Conservation (phyloP, 179 eudicot species). For the Carnegiea gigantea region DNA sequence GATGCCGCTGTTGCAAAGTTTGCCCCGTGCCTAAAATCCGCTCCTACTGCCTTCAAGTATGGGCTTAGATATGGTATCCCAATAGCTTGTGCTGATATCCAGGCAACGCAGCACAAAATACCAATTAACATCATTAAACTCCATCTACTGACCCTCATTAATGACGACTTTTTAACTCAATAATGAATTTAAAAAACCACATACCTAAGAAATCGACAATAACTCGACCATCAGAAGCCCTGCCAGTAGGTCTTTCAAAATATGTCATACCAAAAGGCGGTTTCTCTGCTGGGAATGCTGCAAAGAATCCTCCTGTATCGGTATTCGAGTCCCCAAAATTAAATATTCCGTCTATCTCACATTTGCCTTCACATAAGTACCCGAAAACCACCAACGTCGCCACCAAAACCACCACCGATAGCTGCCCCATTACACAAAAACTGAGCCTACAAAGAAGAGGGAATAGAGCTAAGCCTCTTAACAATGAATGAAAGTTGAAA, state of each 20-base stretch:
- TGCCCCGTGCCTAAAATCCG: slow-evolving; percentile 71
- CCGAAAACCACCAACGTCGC: slow-evolving; percentile 12
- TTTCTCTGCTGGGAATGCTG: slow-evolving; percentile 68
- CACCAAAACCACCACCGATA: slow-evolving; percentile 7
- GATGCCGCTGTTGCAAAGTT: slow-evolving; percentile 88
- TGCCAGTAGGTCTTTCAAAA: slow-evolving; percentile 66
- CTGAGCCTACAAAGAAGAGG: too few species aligned
- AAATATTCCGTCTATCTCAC: slow-evolving; percentile 71
- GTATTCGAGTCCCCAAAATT: slow-evolving; percentile 93
- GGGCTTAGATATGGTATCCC: slow-evolving; percentile 83
- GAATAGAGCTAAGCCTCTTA: too few species aligned
- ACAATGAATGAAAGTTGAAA: neutral
- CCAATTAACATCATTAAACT: neutral
- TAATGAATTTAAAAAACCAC: neutral
- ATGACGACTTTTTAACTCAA: neutral
- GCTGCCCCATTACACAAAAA: slow-evolving; percentile 15
- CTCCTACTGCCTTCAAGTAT: slow-evolving; percentile 75
- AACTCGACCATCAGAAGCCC: slow-evolving; percentile 80
- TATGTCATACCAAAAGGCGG: slow-evolving; percentile 76
- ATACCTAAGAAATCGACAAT: slow-evolving; percentile 77
- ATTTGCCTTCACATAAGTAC: slow-evolving; percentile 36
- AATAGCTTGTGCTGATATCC: slow-evolving; percentile 57
- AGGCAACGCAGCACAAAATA: neutral
- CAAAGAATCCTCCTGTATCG: slow-evolving; percentile 82
- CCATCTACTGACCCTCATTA: neutral